Evolutionary conservation across 345 rosid genomes (phyloP), one percentile per base, ranked within the genome.

Genomic region (Anacardium occidentale): DNA sequence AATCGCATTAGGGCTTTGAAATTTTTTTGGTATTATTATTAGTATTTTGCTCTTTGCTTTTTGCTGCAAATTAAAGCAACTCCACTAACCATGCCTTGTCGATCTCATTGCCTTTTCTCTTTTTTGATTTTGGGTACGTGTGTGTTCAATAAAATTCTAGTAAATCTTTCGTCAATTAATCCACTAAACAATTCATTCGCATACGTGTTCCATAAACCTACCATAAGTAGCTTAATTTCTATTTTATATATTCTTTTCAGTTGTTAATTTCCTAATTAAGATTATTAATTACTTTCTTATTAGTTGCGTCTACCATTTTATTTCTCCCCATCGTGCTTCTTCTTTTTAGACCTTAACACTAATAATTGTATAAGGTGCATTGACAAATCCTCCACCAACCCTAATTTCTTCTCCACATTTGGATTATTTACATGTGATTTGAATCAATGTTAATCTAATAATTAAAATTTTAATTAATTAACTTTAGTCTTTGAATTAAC

Each of bases 41-140:
- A 11, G 1, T 47, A 50, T 50, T 3, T 50, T 0, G 15, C 15
- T 15, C 53, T 50, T 50, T 15, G 7, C 66, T 50, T 71, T 62
- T 55, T 26, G 48, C 75, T 63, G 63, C 64, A 64, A 73, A 73
- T 69, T 25, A 53, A 22, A 72, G 58, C 24, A n/a, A 53, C n/a
- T 15, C 53, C 17, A 50, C 53, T 50, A 18, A 18, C 53, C n/a
- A 50, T 50, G 53, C 18, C 53, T 50, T 18, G 3, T 50, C 15
- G 18, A 15, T 50, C 15, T 50, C 2, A 50, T 50, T 50, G 18
- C 18, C 18, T 12, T 18, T 50, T 15, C 53, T 50, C 53, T 14
- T 18, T 48, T 48, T 50, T 50, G 53, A 18, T 50, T 14, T 14
- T 50, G 53, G 15, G 20, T 50, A 50, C 20, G 53, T 54, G 58